Base-by-base conservation (phyloP, 768 basidiomycete genomes). In the Mycena indigotica region DNA sequence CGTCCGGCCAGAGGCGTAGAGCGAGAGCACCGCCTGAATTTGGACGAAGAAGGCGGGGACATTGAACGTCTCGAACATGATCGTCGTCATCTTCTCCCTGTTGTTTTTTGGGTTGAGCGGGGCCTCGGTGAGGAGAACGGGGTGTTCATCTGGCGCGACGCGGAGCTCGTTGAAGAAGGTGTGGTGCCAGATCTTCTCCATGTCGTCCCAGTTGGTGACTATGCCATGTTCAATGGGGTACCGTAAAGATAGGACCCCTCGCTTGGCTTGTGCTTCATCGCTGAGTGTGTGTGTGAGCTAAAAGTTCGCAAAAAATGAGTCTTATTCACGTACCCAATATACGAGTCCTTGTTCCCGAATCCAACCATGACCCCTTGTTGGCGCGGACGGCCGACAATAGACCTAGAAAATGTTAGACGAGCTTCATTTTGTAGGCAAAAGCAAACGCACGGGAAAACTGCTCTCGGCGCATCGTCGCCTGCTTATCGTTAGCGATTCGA, bases 11-110 rank as follows among this genome's bases (percentile, higher is more conserved):
- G 84, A 85, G 23, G 85, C 84, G 73, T 85, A 85, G 28, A 85
- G 77, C 48, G 84, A 84, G 8, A 87, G 74, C 52, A 86, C 85
- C 67, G 85, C 85, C 75, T 86, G 85, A 70, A 86, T 85, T 44
- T 81, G 76, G 58, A 86, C 84, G 78, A 86, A 86, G 79, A 86
- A 84, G 2, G 86, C 85, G 51, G 85, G 86, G 12, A 80, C 83
- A 74, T 85, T 86, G 80, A 86, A 86, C 24, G 84, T 86, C 74
- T 87, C 85, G 72, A 87, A 86, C 84, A 86, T 85, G 82, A 86
- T 85, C 72, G 84, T 83, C 55, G 84, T 86, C 80, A 81, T 84
- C 77, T 84, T 84, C 73, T 85, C 85, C 63, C 84, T 73, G 79
- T 86, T 86, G 50, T 80, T 80, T 75, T 86, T 85, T 55, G 86